phyloP scores from a whole-genome alignment of 2,329 filamentous ascomycete genomes.

The Talaromyces sp. region DNA sequence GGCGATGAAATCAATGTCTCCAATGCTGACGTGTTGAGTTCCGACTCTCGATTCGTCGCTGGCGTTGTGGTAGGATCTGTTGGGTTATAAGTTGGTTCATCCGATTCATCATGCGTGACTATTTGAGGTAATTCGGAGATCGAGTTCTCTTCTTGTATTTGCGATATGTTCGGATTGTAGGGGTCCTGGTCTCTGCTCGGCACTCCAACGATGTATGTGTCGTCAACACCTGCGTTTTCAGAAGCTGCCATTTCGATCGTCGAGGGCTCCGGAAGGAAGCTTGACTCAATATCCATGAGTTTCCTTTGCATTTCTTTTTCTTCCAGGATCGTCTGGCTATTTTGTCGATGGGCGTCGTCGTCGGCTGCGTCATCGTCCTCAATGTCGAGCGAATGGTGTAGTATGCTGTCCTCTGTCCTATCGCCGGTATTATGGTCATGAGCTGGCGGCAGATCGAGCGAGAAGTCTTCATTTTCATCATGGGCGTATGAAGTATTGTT shows the following conservation, averaged over 20 bases:
- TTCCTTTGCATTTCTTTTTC: slow-evolving; percentile 59
- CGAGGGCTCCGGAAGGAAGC: slow-evolving; percentile 58
- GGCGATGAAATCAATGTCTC: slow-evolving; percentile 46
- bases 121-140: slow-evolving; percentile 5
- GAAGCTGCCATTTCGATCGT: slow-evolving; percentile 36
- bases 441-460: background rate
- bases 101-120: slow-evolving; percentile 18
- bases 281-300: slow-evolving; percentile 62
- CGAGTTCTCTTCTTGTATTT: slow-evolving; percentile 15
- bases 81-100: background rate
- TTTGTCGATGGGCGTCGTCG: slow-evolving; percentile 27
- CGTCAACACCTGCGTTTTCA: slow-evolving; percentile 36
- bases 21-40: slow-evolving; percentile 37
- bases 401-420: background rate
- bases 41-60: slow-evolving; percentile 23
- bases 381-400: slow-evolving; percentile 8
- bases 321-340: slow-evolving; percentile 47
- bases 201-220: slow-evolving; percentile 45
- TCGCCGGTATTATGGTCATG: slow-evolving; percentile 5
- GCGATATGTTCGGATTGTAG: slow-evolving; percentile 27
- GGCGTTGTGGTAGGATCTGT: slow-evolving; percentile 19
- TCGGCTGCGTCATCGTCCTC: slow-evolving; percentile 22
- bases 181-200: slow-evolving; percentile 19
- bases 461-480: background rate
- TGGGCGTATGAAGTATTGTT: background rate